These are phyloP conservation scores for Haplosporangium sp. DNA, from an alignment of 371 early-diverging fungal genomes.

Conservation along the genomic window DNA sequence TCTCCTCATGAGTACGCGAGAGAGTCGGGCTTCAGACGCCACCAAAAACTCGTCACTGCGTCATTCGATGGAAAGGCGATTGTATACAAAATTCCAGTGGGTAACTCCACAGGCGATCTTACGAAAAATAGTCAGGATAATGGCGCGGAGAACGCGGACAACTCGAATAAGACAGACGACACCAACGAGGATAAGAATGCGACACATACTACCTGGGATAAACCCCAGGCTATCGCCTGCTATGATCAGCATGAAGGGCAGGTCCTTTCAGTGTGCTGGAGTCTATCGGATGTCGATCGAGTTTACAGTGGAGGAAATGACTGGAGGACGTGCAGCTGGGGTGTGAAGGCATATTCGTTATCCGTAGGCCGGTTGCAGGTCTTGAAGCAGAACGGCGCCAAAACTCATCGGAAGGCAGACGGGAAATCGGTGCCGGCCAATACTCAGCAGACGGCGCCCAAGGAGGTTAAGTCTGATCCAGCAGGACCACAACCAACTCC, in stretches of 20 bases:
- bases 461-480: neutral
- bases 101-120: neutral
- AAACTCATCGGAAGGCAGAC: neutral
- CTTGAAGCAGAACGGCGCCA: neutral
- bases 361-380: constrained; percentile 2
- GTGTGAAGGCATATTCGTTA: constrained; percentile 22
- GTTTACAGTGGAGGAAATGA: constrained; percentile 50
- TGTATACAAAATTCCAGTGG: constrained; percentile 18
- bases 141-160: no score
- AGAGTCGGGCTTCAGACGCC: neutral
- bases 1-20: constrained; percentile 28
- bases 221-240: constrained; percentile 17
- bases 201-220: neutral
- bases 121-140: no score
- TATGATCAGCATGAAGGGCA: constrained; percentile 16
- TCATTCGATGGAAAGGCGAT: constrained; percentile 38
- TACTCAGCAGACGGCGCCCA: neutral
- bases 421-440: no score
- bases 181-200: neutral
- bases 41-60: constrained; percentile 22
- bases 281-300: constrained; percentile 29
- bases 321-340: constrained; percentile 43
- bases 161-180: neutral
- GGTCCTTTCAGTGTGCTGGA: constrained; percentile 38
- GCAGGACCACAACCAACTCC: no score